These are phyloP conservation scores for Gymnopilus dilepis DNA, from an alignment of 768 basidiomycete genomes.

Conservation along the genomic window DNA sequence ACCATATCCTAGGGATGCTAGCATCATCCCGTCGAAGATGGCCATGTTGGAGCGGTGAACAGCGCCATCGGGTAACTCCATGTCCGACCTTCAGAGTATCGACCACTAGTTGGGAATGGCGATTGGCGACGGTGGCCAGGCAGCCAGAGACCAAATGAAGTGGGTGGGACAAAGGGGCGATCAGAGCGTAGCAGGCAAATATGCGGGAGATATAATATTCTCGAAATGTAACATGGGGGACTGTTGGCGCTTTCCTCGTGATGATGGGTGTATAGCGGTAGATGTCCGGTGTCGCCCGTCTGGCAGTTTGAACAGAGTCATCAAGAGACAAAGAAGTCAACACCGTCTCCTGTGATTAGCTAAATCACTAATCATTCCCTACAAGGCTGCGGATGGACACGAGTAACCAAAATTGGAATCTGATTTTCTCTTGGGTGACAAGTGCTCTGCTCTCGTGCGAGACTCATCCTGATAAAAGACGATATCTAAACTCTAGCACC, in stretches of 20 bases:
- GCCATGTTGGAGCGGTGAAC: slow-evolving; percentile 26
- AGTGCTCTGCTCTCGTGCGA: neutral
- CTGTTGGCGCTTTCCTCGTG: slow-evolving; percentile 19
- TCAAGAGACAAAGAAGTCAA: slow-evolving; percentile 23
- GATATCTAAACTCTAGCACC: neutral
- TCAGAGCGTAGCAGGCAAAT: slow-evolving; percentile 3
- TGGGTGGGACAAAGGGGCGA: slow-evolving; percentile 9
- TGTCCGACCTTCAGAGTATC: slow-evolving; percentile 10
- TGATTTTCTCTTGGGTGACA: slow-evolving; percentile 17
- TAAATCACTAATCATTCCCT: slow-evolving; percentile 21
- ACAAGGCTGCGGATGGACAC: slow-evolving; percentile 16
- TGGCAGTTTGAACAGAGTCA: slow-evolving; percentile 17
- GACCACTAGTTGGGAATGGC: slow-evolving; percentile 7
- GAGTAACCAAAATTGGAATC: slow-evolving; percentile 12
- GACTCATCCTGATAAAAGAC: neutral
- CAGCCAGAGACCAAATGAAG: slow-evolving; percentile 11
- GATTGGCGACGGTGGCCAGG: slow-evolving; percentile 5
- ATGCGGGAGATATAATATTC: slow-evolving; percentile 21
- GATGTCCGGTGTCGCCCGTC: slow-evolving; percentile 17
- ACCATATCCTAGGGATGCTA: slow-evolving; percentile 43
- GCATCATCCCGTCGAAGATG: slow-evolving; percentile 38
- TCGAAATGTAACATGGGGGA: slow-evolving; percentile 6
- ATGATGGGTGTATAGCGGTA: slow-evolving; percentile 11
- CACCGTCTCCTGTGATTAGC: neutral
- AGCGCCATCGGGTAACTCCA: slow-evolving; percentile 3